Conservation (phyloP, 306 rosid genomes). For the Cucurbita argyrosperma region DNA sequence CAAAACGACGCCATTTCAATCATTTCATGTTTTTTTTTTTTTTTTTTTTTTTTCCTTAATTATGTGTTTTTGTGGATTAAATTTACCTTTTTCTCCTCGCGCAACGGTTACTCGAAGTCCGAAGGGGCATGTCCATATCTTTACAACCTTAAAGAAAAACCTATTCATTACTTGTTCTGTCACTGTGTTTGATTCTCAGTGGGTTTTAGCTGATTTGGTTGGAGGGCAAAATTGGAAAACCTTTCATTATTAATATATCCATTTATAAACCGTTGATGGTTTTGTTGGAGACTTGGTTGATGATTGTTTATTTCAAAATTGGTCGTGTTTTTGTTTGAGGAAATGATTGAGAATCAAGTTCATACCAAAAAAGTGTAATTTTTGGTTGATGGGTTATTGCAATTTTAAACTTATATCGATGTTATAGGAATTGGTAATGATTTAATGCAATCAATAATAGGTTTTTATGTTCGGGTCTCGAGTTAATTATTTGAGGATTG, state of each 20-base stretch:
- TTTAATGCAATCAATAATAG: too few species aligned
- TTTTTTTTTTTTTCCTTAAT: too few species aligned
- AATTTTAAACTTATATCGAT: too few species aligned
- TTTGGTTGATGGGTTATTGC: too few species aligned
- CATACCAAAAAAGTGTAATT: background rate
- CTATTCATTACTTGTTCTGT: background rate
- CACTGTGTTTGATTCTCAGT: background rate
- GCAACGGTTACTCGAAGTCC: too few species aligned
- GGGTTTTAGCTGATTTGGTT: background rate
- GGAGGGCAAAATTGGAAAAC: background rate
- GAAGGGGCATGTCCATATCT: background rate
- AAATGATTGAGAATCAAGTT: background rate
- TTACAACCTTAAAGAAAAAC: constrained; percentile 3
- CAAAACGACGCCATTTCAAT: background rate
- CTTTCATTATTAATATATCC: background rate
- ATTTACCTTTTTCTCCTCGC: too few species aligned
- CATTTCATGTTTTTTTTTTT: background rate
- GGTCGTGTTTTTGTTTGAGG: background rate
- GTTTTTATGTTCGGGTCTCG: too few species aligned
- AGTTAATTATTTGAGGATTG: too few species aligned
- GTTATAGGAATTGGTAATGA: too few species aligned
- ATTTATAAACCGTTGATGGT: background rate
- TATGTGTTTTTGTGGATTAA: too few species aligned
- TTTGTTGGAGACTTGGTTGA: background rate
- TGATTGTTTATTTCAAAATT: background rate